A percentile compares a stretch with the other conserved stretches of the same genome.
Conservation (phyloP, 2,329 filamentous ascomycete species). For the Paecilomyces dactylethromorphus region DNA sequence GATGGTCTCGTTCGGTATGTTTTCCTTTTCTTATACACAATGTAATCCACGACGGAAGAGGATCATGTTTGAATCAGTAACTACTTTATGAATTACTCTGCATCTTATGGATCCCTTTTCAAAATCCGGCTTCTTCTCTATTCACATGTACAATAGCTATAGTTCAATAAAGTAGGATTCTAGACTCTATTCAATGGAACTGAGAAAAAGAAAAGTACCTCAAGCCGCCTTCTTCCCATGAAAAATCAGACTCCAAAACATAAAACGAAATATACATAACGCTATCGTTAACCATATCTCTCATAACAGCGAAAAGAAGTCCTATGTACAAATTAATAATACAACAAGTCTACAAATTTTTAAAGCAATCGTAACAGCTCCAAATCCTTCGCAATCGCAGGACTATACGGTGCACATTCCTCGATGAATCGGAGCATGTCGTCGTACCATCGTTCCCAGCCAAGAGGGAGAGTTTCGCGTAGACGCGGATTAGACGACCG, state of each 20-base stretch:
- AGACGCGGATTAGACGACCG: conserved; percentile 29
- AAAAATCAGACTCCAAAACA: neutral
- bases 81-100: neutral
- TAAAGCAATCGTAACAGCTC: conserved; percentile 27
- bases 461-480: conserved; percentile 27
- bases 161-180: neutral
- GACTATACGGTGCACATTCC: conserved; percentile 30
- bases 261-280: neutral
- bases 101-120: neutral
- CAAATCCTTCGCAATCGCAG: conserved; percentile 33
- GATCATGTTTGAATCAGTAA: neutral
- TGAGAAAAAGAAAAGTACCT: neutral
- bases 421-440: conserved; percentile 36
- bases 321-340: neutral
- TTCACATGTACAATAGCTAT: neutral
- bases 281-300: neutral
- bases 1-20: neutral
- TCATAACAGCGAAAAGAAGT: neutral
- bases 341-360: neutral
- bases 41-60: neutral
- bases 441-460: conserved; percentile 35
- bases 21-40: neutral
- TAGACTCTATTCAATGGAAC: neutral
- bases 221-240: neutral
- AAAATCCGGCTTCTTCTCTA: neutral